Conservation (phyloP, 2,329 filamentous ascomycete species). For the Clarireedia hainanense region DNA sequence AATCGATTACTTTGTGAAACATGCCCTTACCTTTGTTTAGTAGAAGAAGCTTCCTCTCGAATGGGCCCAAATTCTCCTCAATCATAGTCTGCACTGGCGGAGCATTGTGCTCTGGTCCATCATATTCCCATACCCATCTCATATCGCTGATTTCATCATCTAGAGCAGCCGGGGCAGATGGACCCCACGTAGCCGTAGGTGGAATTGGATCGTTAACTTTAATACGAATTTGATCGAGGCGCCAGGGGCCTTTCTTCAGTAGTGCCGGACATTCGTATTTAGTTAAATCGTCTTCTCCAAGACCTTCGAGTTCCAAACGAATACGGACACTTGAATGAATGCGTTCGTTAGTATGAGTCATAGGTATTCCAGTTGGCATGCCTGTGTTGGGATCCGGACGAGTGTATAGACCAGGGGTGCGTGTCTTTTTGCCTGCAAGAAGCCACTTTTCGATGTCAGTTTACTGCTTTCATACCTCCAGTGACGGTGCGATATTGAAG, state of each 20-base stretch:
- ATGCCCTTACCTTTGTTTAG: constrained; percentile 29
- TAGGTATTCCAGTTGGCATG: constrained; percentile 29
- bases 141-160: constrained; percentile 23
- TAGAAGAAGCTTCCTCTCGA: constrained; percentile 41
- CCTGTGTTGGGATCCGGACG: constrained; percentile 34
- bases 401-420: constrained; percentile 32
- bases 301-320: constrained; percentile 29
- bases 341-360: constrained; percentile 33
- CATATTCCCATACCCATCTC: constrained; percentile 49
- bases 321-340: constrained; percentile 30
- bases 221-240: constrained; percentile 17
- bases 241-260: constrained; percentile 20
- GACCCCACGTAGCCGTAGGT: constrained; percentile 27
- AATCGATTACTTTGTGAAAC: constrained; percentile 9
- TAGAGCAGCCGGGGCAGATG: constrained; percentile 20
- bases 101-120: constrained; percentile 36
- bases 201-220: constrained; percentile 28
- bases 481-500: background rate
- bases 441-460: constrained; percentile 16
- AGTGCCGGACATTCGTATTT: constrained; percentile 34
- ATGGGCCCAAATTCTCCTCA: constrained; percentile 47
- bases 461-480: background rate
- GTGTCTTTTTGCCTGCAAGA: constrained; percentile 35
- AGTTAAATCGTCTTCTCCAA: constrained; percentile 30
- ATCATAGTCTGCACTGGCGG: constrained; percentile 38